phyloP scores from a whole-genome alignment of 805 yeast genomes.

The Lipomyces chichibuensis region DNA sequence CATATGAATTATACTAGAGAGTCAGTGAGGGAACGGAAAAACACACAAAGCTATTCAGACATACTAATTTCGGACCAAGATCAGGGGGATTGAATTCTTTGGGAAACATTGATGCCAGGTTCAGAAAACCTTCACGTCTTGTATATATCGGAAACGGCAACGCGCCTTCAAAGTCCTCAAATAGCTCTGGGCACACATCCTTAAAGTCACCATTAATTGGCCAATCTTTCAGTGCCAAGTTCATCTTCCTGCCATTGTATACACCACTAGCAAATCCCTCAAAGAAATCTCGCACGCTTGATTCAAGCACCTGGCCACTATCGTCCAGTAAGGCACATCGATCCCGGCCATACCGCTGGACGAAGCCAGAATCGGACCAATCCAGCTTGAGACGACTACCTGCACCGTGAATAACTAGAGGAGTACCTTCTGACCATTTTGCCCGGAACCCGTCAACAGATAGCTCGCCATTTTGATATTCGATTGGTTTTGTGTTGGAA shows the following conservation, averaged over 20 bases:
- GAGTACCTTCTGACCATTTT: conserved; percentile 24
- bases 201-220: conserved; percentile 26
- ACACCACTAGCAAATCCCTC: conserved; percentile 19
- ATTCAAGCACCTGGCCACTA: conserved; percentile 8
- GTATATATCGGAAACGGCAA: conserved; percentile 32
- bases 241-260: conserved; percentile 5
- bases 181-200: conserved; percentile 27
- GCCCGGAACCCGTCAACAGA: conserved; percentile 19
- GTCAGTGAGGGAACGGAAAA: not conserved
- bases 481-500: conserved; percentile 11
- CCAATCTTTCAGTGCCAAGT: conserved; percentile 31
- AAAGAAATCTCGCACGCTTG: conserved; percentile 20
- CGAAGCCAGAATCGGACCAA: conserved; percentile 23
- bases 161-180: conserved; percentile 29
- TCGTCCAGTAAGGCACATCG: conserved; percentile 17
- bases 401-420: conserved; percentile 23
- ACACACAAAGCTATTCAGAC: not conserved
- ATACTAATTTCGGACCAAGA: conserved; percentile 30
- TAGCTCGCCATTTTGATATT: conserved; percentile 13
- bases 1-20: conserved; percentile 27
- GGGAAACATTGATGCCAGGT: conserved; percentile 31
- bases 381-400: conserved; percentile 10
- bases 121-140: conserved; percentile 26
- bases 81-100: conserved; percentile 29
- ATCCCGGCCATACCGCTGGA: conserved; percentile 15